Evolutionary conservation across 257 asterid genomes (phyloP).

Genomic region (Lycium ferocissimum): DNA sequence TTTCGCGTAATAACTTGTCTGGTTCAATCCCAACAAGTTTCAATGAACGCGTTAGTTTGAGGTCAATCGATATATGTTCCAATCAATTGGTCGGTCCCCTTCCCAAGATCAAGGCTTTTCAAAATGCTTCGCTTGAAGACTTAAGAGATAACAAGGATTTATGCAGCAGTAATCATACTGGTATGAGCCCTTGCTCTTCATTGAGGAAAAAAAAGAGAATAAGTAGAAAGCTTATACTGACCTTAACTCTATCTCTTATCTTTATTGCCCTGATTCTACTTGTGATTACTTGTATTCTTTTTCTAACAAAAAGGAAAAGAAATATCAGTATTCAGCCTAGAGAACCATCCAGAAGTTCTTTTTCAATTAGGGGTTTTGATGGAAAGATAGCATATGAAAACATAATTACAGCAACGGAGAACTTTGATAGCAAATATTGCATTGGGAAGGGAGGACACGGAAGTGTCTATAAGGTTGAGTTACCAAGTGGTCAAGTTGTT

Average conservation of each 20-base stretch:
- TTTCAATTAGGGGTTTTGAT: constrained; percentile 37
- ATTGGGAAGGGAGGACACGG: constrained; percentile 48
- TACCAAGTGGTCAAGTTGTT: constrained; percentile 38
- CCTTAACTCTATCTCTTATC: constrained; percentile 26
- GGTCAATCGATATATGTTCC: constrained; percentile 42
- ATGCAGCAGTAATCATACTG: constrained; percentile 46
- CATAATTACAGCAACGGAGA: constrained; percentile 40
- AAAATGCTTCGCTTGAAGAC: constrained; percentile 32
- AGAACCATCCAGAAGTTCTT: constrained; percentile 19
- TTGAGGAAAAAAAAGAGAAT: not conserved
- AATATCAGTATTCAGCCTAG: not conserved
- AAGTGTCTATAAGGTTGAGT: constrained; percentile 43
- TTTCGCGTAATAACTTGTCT: constrained; percentile 51
- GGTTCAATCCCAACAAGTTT: constrained; percentile 45
- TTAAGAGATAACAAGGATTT: constrained; percentile 43
- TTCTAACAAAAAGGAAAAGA: not conserved
- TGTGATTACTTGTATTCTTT: constrained; percentile 27
- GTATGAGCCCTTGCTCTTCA: constrained; percentile 42
- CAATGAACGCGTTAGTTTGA: constrained; percentile 29
- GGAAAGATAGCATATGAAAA: constrained; percentile 42
- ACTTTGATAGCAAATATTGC: constrained; percentile 37
- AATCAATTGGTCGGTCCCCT: constrained; percentile 53
- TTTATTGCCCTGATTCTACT: constrained; percentile 32
- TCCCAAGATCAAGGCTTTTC: constrained; percentile 45
- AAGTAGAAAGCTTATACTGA: not conserved